These are phyloP conservation scores for Xylariaceae sp. DNA, from an alignment of 2,329 filamentous ascomycete genomes.

Conservation along the genomic window DNA sequence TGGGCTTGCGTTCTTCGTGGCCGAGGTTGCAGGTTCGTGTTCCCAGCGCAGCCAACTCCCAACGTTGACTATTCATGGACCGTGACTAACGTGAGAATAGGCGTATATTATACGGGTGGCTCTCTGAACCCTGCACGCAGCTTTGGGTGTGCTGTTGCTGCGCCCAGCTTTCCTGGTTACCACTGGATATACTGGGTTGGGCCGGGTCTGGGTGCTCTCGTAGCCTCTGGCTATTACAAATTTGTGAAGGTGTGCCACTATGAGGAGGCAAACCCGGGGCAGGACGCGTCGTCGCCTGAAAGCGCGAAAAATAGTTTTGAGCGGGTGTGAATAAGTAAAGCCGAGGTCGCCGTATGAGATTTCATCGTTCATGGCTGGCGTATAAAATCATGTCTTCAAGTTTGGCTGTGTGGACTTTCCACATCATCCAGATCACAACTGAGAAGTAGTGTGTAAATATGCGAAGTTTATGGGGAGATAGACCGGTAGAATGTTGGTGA, in stretches of 20 bases:
- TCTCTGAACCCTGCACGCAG: constrained; percentile 41
- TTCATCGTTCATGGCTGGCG: neutral
- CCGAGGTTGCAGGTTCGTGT: constrained; percentile 34
- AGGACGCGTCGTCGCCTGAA: constrained; percentile 26
- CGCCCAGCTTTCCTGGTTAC: constrained; percentile 33
- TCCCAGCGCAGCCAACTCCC: neutral
- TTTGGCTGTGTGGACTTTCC: neutral
- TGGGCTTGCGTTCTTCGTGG: constrained; percentile 58
- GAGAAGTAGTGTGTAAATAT: neutral
- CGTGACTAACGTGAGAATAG: constrained; percentile 17
- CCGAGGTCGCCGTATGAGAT: neutral
- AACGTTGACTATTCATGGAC: neutral
- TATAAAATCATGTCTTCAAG: neutral
- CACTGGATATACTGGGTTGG: constrained; percentile 46
- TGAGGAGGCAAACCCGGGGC: constrained; percentile 37
- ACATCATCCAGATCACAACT: too few relatives aligned
- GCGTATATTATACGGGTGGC: constrained; percentile 39
- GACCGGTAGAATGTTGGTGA: too few relatives aligned
- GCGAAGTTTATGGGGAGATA: too few relatives aligned
- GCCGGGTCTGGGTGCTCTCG: constrained; percentile 37
- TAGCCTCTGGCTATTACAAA: constrained; percentile 40
- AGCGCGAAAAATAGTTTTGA: neutral
- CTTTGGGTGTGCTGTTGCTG: constrained; percentile 40
- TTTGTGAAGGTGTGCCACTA: constrained; percentile 42
- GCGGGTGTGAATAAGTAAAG: constrained; percentile 1